These are phyloP conservation scores for Rhizophlyctis rosea DNA, from an alignment of 192 early-diverging fungal species.

Conservation along the genomic window DNA sequence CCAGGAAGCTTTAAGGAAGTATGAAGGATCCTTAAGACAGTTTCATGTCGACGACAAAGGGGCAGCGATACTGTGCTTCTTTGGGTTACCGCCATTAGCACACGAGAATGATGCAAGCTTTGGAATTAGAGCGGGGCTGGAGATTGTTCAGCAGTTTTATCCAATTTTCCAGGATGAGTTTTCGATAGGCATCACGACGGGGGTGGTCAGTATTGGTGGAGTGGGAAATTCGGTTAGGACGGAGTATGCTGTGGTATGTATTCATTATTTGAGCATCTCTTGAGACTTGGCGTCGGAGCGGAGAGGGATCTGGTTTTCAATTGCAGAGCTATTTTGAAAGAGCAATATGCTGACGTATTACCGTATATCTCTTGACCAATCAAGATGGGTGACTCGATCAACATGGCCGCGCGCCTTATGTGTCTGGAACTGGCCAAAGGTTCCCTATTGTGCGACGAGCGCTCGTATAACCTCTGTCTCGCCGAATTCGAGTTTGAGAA, in stretches of 20 bases:
- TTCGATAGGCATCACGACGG: constrained; percentile 55
- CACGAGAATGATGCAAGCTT: constrained; percentile 52
- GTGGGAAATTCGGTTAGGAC: constrained; percentile 48
- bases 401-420: constrained; percentile 57
- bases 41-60: constrained; percentile 59
- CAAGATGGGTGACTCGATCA: constrained; percentile 58
- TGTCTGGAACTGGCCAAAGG: constrained; percentile 29
- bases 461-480: constrained; percentile 44
- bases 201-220: constrained; percentile 50
- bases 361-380: not conserved
- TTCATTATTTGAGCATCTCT: no score
- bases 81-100: constrained; percentile 51
- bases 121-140: constrained; percentile 44
- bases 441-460: constrained; percentile 48
- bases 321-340: not conserved
- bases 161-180: constrained; percentile 51
- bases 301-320: not conserved
- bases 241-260: constrained; percentile 53
- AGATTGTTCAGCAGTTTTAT: constrained; percentile 36
- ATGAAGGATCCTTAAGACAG: constrained; percentile 46
- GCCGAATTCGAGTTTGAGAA: constrained; percentile 47
- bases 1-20: constrained; percentile 36
- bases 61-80: constrained; percentile 47
- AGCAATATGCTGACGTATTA: no score
- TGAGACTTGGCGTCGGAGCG: no score